A percentile compares a stretch with the other conserved stretches of the same genome.
phyloP scores from a whole-genome alignment of 805 yeast species.

The Candida ulmi region DNA sequence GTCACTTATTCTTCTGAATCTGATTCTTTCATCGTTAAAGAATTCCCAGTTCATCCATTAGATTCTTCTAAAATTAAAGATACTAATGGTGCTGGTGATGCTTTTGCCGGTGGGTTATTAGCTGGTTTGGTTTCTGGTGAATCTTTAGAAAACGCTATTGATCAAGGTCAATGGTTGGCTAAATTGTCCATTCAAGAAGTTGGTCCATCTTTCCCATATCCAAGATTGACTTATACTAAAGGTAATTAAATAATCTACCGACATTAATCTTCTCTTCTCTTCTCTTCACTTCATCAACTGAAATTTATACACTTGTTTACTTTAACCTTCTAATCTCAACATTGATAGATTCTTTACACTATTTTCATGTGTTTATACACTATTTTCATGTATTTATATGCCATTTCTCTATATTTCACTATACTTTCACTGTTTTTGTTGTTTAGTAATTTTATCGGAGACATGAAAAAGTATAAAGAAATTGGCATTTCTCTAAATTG shows the following conservation, averaged over 20 bases:
- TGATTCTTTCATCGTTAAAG: slow-evolving; percentile 41
- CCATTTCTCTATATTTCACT: no score
- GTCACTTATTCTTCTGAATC: slow-evolving; percentile 50
- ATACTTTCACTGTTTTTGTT: no score
- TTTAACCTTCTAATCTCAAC: no score
- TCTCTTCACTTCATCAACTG: slow-evolving; percentile 3
- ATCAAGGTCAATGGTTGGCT: slow-evolving; percentile 97
- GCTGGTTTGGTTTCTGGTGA: slow-evolving; percentile 82
- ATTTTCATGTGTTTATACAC: no score
- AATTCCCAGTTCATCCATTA: slow-evolving; percentile 68
- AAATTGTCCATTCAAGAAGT: slow-evolving; percentile 83
- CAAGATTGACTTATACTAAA: slow-evolving; percentile 18
- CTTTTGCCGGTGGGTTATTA: slow-evolving; percentile 93
- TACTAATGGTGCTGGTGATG: slow-evolving; percentile 99
- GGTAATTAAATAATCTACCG: background rate
- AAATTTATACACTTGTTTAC: background rate
- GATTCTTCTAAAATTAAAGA: slow-evolving; percentile 67
- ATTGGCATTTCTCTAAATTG: no score
- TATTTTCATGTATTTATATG: no score
- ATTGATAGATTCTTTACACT: no score
- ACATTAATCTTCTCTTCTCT: no score
- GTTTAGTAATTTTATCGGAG: background rate
- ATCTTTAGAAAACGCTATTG: slow-evolving; percentile 53
- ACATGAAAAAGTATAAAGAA: background rate
- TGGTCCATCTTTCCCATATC: slow-evolving; percentile 86